Conservation (phyloP, 345 rosid genomes). For the Excoecaria cochinchinensis region DNA sequence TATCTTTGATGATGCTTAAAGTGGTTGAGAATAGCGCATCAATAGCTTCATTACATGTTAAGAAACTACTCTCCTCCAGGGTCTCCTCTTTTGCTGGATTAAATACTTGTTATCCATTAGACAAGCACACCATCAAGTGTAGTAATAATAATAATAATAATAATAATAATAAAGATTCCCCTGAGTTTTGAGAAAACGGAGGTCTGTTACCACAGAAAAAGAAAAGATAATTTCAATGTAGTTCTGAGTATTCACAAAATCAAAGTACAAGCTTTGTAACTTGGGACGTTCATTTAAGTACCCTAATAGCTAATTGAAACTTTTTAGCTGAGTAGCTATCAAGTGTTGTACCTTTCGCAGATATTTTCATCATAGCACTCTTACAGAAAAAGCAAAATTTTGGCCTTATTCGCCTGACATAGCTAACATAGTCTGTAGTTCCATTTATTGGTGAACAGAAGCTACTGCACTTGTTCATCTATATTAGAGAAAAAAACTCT, state of each 20-base stretch:
- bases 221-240: not conserved
- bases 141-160: not conserved
- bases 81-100: constrained; percentile 40
- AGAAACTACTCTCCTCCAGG: constrained; percentile 45
- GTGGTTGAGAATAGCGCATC: constrained; percentile 85
- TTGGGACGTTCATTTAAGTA: not conserved
- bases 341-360: not conserved
- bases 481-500: not conserved
- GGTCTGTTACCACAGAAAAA: not conserved
- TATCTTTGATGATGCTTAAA: constrained; percentile 63
- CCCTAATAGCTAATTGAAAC: not conserved
- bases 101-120: constrained; percentile 1
- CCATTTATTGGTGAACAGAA: not conserved
- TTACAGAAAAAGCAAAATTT: not conserved
- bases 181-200: not conserved
- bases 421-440: not conserved
- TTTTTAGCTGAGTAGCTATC: not conserved
- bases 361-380: not conserved
- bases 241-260: not conserved
- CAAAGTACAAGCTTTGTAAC: not conserved
- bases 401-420: not conserved
- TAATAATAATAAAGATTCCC: not conserved
- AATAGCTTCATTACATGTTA: constrained; percentile 60
- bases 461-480: not conserved
- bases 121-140: not conserved